phyloP scores from a whole-genome alignment of 2,329 filamentous ascomycete species.

The Pseudocercospora musae region DNA sequence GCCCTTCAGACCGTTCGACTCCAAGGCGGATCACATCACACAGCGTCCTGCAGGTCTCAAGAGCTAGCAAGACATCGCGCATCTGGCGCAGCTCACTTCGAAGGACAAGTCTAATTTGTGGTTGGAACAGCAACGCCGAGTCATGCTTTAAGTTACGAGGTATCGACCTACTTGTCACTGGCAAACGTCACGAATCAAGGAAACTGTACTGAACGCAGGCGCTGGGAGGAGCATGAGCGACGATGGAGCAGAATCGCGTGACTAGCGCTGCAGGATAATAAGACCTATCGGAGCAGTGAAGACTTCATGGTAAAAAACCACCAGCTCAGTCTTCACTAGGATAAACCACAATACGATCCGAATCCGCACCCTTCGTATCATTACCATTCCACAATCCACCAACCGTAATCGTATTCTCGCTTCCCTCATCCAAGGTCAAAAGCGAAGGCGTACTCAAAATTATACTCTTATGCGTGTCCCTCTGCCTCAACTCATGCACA shows the following conservation, averaged over 20 bases:
- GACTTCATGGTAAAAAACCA: too few species aligned
- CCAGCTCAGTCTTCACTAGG: slow-evolving; percentile 49
- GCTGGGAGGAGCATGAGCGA: too few species aligned
- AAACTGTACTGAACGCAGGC: too few species aligned
- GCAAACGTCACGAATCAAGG: too few species aligned
- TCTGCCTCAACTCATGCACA: slow-evolving; percentile 51
- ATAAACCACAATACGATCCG: slow-evolving; percentile 60
- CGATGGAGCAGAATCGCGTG: too few species aligned
- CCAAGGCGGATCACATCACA: not conserved
- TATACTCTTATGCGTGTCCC: slow-evolving; percentile 59
- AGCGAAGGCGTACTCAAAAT: slow-evolving; percentile 57
- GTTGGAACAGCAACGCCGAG: not conserved
- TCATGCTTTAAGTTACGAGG: too few species aligned
- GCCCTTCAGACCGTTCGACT: not conserved
- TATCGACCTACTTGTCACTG: too few species aligned
- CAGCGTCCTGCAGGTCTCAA: not conserved
- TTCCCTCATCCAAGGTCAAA: slow-evolving; percentile 53
- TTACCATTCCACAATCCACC: slow-evolving; percentile 57
- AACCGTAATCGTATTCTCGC: slow-evolving; percentile 58
- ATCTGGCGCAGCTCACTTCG: not conserved
- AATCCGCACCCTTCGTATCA: slow-evolving; percentile 56
- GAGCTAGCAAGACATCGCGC: not conserved
- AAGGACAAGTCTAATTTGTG: not conserved
- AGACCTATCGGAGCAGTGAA: too few species aligned
- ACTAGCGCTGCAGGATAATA: too few species aligned